These are phyloP conservation scores for Xylaria acuta DNA, from an alignment of 495 filamentous ascomycete species.

Conservation along the genomic window DNA sequence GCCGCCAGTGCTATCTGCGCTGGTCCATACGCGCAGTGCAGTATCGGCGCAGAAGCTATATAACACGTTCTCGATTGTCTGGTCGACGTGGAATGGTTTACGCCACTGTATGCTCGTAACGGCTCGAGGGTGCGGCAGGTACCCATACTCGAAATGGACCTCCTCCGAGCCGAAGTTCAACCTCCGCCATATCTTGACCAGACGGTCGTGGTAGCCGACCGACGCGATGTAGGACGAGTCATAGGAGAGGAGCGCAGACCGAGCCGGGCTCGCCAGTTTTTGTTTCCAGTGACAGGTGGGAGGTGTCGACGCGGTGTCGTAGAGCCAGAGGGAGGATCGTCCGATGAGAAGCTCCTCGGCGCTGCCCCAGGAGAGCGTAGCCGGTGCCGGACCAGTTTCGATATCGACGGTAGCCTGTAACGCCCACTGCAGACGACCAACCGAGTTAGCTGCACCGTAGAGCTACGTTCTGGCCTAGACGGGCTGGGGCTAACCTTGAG, in stretches of 20 bases:
- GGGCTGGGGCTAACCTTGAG: slow-evolving; percentile 59
- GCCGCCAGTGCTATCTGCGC: slow-evolving; percentile 73
- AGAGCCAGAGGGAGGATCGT: slow-evolving; percentile 73
- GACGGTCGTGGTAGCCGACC: slow-evolving; percentile 76
- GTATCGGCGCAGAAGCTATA: slow-evolving; percentile 91
- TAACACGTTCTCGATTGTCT: slow-evolving; percentile 86
- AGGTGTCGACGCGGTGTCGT: slow-evolving; percentile 60
- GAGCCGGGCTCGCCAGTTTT: slow-evolving; percentile 71
- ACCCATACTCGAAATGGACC: slow-evolving; percentile 87
- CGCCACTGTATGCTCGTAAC: slow-evolving; percentile 90
- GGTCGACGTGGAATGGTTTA: slow-evolving; percentile 72
- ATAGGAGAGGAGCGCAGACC: slow-evolving; percentile 81
- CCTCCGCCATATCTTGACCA: slow-evolving; percentile 93
- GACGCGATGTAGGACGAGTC: slow-evolving; percentile 87
- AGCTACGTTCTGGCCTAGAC: background rate
- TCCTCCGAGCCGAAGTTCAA: slow-evolving; percentile 84
- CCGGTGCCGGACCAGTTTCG: slow-evolving; percentile 52
- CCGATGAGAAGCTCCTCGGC: slow-evolving; percentile 82
- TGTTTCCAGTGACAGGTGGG: slow-evolving; percentile 73
- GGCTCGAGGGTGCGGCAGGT: slow-evolving; percentile 80
- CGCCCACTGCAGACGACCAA: slow-evolving; percentile 53
- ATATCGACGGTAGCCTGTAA: slow-evolving; percentile 53
- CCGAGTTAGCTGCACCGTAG: slow-evolving; percentile 24
- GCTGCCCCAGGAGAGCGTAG: slow-evolving; percentile 84
- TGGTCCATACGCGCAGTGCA: slow-evolving; percentile 82